phyloP scores from a whole-genome alignment of 352 stramenopile species.

The Phytophthora litchii region DNA sequence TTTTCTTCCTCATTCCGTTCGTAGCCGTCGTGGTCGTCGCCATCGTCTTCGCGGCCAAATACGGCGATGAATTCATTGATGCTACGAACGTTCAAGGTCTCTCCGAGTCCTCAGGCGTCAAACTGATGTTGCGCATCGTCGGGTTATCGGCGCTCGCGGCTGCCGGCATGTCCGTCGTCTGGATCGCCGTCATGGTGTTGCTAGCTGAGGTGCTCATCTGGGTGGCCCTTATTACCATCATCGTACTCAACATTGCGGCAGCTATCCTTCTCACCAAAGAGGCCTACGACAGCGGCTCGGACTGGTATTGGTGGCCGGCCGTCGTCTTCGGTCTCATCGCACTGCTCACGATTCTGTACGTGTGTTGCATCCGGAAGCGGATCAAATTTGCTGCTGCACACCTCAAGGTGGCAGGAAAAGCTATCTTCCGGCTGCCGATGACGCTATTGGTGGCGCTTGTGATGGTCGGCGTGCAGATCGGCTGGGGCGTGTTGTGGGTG shows the following conservation, averaged over 20 bases:
- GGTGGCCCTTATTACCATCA: constrained; percentile 36
- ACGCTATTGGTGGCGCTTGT: constrained; percentile 82
- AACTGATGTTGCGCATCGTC: constrained; percentile 65
- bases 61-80: constrained; percentile 68
- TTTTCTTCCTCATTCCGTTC: constrained; percentile 79
- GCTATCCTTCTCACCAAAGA: constrained; percentile 75
- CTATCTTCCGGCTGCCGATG: constrained; percentile 86
- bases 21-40: constrained; percentile 54
- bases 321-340: constrained; percentile 59
- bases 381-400: constrained; percentile 94
- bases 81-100: constrained; percentile 48
- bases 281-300: constrained; percentile 54
- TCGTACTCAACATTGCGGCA: constrained; percentile 50
- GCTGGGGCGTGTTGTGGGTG: constrained; percentile 88
- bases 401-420: constrained; percentile 86
- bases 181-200: constrained; percentile 82
- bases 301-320: constrained; percentile 76
- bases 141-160: constrained; percentile 54
- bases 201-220: constrained; percentile 67
- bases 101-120: constrained; percentile 48
- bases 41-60: constrained; percentile 55
- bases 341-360: constrained; percentile 62
- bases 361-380: constrained; percentile 73
- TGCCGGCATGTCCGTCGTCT: constrained; percentile 70
- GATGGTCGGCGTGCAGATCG: constrained; percentile 86